phyloP scores from a whole-genome alignment of 495 filamentous ascomycete species.

The Immersiella caudata region DNA sequence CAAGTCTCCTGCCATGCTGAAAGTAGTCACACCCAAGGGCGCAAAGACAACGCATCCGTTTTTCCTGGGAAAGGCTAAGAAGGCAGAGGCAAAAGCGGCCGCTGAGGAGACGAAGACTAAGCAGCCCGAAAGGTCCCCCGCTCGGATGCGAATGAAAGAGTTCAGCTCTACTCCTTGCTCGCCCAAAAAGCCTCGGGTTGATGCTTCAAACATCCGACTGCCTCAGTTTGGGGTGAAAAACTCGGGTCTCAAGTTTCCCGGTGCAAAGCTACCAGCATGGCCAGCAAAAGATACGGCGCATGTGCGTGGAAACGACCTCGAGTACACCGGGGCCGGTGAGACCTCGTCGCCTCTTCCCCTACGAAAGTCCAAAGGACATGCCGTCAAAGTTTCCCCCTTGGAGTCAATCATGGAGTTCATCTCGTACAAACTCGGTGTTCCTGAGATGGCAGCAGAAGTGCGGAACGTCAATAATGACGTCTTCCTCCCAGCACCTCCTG shows the following conservation, averaged over 20 bases:
- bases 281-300: conserved; percentile 68
- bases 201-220: conserved; percentile 25
- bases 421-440: conserved; percentile 39
- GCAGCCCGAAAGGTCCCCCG: conserved; percentile 11
- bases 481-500: conserved; percentile 40
- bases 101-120: conserved; percentile 24
- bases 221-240: conserved; percentile 40
- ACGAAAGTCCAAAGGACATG: conserved; percentile 56
- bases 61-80: conserved; percentile 59
- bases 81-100: conserved; percentile 15
- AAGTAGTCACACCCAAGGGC: conserved; percentile 3
- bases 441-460: conserved; percentile 27
- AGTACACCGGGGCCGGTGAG: neutral
- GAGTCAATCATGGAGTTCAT: conserved; percentile 51
- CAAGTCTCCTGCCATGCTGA: neutral
- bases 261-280: conserved; percentile 67
- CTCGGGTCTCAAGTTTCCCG: conserved; percentile 56
- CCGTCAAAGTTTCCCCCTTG: conserved; percentile 41
- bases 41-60: conserved; percentile 78
- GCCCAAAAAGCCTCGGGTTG: conserved; percentile 32
- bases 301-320: conserved; percentile 47
- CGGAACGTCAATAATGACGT: conserved; percentile 41
- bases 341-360: conserved; percentile 3
- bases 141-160: conserved; percentile 30
- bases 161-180: conserved; percentile 43